A percentile compares a stretch with the other conserved stretches of the same genome.
Conservation (phyloP, 1,284 basidiomycete species). For the Ceratobasidium sp. region DNA sequence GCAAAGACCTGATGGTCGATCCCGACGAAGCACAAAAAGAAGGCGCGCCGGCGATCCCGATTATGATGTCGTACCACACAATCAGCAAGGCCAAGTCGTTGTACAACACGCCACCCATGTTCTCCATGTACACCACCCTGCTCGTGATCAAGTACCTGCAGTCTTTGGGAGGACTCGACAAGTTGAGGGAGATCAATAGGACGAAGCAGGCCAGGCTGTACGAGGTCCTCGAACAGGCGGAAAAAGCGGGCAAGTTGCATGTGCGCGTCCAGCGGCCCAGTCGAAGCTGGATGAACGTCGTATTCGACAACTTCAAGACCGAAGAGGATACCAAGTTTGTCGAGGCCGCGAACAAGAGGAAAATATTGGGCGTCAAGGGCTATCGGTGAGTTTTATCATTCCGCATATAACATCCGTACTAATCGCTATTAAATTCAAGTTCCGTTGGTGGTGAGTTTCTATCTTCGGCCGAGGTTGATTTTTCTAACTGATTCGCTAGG, state of each 20-base stretch:
- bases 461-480: constrained; percentile 51
- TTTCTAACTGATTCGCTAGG: constrained; percentile 60
- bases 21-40: constrained; percentile 81
- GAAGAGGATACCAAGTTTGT: constrained; percentile 79
- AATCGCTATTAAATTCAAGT: constrained; percentile 53
- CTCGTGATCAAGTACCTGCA: constrained; percentile 83
- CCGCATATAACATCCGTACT: neutral
- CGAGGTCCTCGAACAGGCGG: constrained; percentile 73
- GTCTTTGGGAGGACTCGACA: constrained; percentile 74
- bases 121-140: constrained; percentile 91
- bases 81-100: constrained; percentile 83
- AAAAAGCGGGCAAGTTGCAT: constrained; percentile 72
- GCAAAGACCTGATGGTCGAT: constrained; percentile 90
- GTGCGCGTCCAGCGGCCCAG: constrained; percentile 76
- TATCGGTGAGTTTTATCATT: constrained; percentile 74
- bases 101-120: constrained; percentile 95
- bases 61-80: constrained; percentile 87
- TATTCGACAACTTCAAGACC: constrained; percentile 79
- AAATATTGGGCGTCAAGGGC: constrained; percentile 89
- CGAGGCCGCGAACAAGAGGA: constrained; percentile 76
- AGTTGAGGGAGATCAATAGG: constrained; percentile 74
- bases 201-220: constrained; percentile 83
- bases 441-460: constrained; percentile 69
- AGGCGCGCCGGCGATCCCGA: constrained; percentile 80
- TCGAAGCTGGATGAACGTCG: constrained; percentile 93